A percentile compares a stretch with the other conserved stretches of the same genome.
Conservation (phyloP, 2,329 filamentous ascomycete species). For the Colletotrichum gloeosporioides region DNA sequence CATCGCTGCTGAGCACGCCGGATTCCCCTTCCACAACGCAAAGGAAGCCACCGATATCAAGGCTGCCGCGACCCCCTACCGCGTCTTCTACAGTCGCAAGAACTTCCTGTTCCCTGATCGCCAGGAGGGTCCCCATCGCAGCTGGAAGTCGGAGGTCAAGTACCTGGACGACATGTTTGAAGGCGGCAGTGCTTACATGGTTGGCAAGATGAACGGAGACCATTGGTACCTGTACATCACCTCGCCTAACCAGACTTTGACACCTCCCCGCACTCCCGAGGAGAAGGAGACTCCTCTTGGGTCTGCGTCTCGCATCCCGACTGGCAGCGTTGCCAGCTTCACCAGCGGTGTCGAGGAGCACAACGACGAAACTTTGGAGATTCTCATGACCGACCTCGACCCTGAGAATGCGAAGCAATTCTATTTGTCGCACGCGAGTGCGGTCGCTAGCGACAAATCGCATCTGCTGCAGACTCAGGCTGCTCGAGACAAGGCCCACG, state of each 20-base stretch:
- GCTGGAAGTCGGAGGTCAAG: conserved; percentile 96
- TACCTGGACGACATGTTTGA: conserved; percentile 91
- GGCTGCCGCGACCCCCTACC: conserved; percentile 85
- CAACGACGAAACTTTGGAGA: conserved; percentile 78
- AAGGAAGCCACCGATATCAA: conserved; percentile 69
- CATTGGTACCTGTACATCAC: conserved; percentile 99
- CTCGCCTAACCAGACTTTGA: conserved; percentile 79
- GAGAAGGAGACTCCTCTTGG: conserved; percentile 29
- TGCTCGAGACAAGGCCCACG: conserved; percentile 64
- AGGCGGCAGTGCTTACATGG: conserved; percentile 97
- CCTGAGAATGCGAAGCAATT: conserved; percentile 74
- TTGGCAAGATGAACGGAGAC: conserved; percentile 99
- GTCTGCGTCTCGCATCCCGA: conserved; percentile 59
- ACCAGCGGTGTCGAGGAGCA: conserved; percentile 44
- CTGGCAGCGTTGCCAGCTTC: conserved; percentile 45
- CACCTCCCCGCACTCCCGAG: conserved; percentile 81
- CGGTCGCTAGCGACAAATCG: conserved; percentile 83
- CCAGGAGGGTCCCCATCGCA: conserved; percentile 92
- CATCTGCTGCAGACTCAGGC: conserved; percentile 67
- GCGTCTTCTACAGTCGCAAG: conserved; percentile 98
- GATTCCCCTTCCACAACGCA: conserved; percentile 84
- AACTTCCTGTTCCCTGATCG: conserved; percentile 96
- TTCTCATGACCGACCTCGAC: conserved; percentile 76
- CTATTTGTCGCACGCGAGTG: conserved; percentile 77
- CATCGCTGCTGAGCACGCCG: conserved; percentile 85